Percentiles rank a stretch among this genome's conserved stretches.
phyloP scores from a whole-genome alignment of 2,329 filamentous ascomycete species.

The Beauveria brongniartii region DNA sequence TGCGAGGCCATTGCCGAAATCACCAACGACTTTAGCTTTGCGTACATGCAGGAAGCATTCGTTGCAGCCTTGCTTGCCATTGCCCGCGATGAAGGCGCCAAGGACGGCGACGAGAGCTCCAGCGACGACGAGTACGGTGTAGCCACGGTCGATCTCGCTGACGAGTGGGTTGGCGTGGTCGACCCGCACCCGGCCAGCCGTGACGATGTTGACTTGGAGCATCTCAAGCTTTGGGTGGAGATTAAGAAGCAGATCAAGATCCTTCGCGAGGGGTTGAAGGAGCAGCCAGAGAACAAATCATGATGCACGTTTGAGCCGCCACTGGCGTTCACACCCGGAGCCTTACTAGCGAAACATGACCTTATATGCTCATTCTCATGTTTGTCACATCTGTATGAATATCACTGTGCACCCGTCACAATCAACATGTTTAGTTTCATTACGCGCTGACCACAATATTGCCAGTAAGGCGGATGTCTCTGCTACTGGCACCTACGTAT shows the following conservation, averaged over 20 bases:
- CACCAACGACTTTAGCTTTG: slow-evolving; percentile 59
- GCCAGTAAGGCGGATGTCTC: slow-evolving; percentile 24
- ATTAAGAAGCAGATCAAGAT: slow-evolving; percentile 56
- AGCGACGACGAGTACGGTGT: slow-evolving; percentile 19
- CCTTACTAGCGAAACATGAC: no score
- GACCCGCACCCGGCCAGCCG: slow-evolving; percentile 14
- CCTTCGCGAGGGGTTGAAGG: slow-evolving; percentile 51
- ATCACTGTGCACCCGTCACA: not conserved
- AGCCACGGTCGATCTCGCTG: slow-evolving; percentile 22
- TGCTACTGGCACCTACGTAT: slow-evolving; percentile 38
- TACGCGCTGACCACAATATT: slow-evolving; percentile 4
- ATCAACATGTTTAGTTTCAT: no score
- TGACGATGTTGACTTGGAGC: slow-evolving; percentile 35
- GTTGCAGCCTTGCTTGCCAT: slow-evolving; percentile 54
- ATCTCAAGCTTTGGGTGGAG: slow-evolving; percentile 49
- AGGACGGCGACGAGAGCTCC: slow-evolving; percentile 18
- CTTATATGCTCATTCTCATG: not conserved
- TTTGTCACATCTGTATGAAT: not conserved
- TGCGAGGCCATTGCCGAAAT: slow-evolving; percentile 52
- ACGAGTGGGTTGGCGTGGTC: slow-evolving; percentile 31
- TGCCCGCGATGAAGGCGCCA: slow-evolving; percentile 28
- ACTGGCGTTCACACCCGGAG: not conserved
- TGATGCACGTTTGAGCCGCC: not conserved
- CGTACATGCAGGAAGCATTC: slow-evolving; percentile 63
- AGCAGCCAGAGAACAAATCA: slow-evolving; percentile 15